Percentiles rank a stretch among this genome's conserved stretches.
These are phyloP conservation scores for Corylus heterophylla DNA, from an alignment of 306 rosid genomes.

Conservation along the genomic window DNA sequence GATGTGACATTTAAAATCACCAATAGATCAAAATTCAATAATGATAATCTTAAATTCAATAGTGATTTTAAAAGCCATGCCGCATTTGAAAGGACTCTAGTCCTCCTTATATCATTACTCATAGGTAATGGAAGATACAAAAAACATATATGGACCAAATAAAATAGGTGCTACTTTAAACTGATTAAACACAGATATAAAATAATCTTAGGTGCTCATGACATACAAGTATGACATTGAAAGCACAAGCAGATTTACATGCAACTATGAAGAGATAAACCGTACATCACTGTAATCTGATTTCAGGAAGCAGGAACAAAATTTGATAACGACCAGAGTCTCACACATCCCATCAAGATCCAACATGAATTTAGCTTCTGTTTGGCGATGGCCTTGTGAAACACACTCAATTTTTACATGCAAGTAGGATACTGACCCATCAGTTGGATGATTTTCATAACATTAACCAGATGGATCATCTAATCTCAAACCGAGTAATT, in stretches of 20 bases:
- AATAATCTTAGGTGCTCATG: background rate
- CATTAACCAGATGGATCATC: background rate
- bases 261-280: background rate
- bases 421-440: background rate
- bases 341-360: background rate
- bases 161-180: background rate
- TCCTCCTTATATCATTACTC: too few relatives aligned
- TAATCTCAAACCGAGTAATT: background rate
- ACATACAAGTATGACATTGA: background rate
- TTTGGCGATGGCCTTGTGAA: background rate
- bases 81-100: too few relatives aligned
- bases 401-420: background rate
- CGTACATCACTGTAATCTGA: background rate
- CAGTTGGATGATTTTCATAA: background rate
- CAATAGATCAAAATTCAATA: too few relatives aligned
- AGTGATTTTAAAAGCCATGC: too few relatives aligned
- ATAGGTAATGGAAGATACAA: background rate
- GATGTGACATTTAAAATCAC: too few relatives aligned
- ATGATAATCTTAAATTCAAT: too few relatives aligned
- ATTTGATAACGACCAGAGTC: background rate
- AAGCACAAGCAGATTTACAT: background rate
- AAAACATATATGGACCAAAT: background rate
- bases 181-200: background rate
- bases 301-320: background rate
- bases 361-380: background rate